Percentiles rank a stretch among this genome's conserved stretches.
Evolutionary conservation across 148 eudicot genomes (phyloP).

Genomic region (Amaranthus palmeri): DNA sequence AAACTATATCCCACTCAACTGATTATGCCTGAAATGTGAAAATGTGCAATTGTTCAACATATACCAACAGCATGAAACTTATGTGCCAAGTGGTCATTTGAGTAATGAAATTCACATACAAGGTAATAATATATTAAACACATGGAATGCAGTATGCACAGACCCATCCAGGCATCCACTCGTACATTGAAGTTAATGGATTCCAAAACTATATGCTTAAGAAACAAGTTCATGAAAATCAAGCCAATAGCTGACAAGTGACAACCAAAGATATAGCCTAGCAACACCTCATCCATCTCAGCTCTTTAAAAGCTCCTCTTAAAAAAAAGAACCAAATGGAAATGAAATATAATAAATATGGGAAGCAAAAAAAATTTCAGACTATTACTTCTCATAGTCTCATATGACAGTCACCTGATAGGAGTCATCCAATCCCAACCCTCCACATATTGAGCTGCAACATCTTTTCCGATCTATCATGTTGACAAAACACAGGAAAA

Average conservation of each 20-base stretch:
- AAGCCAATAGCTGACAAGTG: background rate
- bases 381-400: constrained; percentile 4
- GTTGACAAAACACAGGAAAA: constrained; percentile 6
- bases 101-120: background rate
- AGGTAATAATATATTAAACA: background rate
- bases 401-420: constrained; percentile 58
- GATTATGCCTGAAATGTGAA: background rate
- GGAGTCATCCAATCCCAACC: constrained; percentile 99
- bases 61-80: background rate
- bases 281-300: background rate
- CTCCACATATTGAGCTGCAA: constrained; percentile 90
- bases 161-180: background rate
- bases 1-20: background rate
- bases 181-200: background rate
- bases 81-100: background rate
- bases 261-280: background rate
- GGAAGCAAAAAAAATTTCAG: background rate
- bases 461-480: constrained; percentile 90
- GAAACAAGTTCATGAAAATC: background rate
- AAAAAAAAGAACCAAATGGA: too few species aligned
- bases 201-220: background rate
- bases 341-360: background rate
- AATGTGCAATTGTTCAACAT: too few species aligned
- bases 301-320: background rate
- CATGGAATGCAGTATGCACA: background rate